Evolutionary conservation across 805 yeast genomes (phyloP), one percentile per base, ranked within the genome.

Genomic region (Yarrowia sp.): DNA sequence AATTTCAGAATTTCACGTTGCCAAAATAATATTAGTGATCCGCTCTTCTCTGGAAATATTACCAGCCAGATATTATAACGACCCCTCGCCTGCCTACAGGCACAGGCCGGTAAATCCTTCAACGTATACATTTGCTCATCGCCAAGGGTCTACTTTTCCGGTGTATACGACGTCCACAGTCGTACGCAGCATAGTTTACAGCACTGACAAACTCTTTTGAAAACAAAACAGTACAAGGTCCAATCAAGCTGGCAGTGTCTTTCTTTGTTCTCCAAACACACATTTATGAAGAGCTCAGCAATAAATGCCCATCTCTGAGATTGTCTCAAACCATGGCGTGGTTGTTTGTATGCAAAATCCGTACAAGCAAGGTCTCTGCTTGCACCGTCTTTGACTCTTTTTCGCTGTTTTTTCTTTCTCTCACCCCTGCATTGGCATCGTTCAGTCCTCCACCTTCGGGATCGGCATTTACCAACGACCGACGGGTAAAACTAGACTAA

Each of bases 351-450:
- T 16, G 41, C 5, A n/a, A 26, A 26, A 26, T 26, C 32, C 32
- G 32, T 26, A 26, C 32, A 26, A 26, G 32, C 32, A 26, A 26
- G 32, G 32, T 26, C 32, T 26, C 32, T 26, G 32, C 32, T 26
- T 26, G 32, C 32, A 26, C 32, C 12, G n/a, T 48, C 36, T 26
- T 48, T 22, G 32, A 26, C 32, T 26, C 32, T 48, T 16, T 15
- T 26, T 48, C 35, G 15, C 50, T 26, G 32, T 46, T 46, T 46
- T 15, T 35, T 26, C 15, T 32, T 19, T 14, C 22, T 12, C 8
- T 12, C 45, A 53, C 59, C 59, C 59, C 45, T 53, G 59, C 59
- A 53, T 53, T 35, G 19, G 45, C 59, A 38, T 38, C 35, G 43
- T 40, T 38, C 36, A 5, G 16, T 14, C 36, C 59, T 38, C 59